phyloP scores from a whole-genome alignment of 2,329 filamentous ascomycete species.

The Nemania serpens region DNA sequence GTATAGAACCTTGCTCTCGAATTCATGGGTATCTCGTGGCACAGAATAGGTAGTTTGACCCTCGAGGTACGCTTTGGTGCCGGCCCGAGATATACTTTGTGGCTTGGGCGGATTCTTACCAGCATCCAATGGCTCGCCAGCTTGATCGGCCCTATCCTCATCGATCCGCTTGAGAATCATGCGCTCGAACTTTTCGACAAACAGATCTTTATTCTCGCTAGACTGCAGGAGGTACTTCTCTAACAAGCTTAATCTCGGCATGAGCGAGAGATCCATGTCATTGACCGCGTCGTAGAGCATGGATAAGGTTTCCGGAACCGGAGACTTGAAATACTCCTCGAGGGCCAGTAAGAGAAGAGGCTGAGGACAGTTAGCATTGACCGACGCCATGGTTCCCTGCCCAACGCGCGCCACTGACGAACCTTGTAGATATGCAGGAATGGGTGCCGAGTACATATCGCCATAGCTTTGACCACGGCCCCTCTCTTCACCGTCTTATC shows the following conservation, averaged over 20 bases:
- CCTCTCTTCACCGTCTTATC: conserved; percentile 92
- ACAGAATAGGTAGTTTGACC: conserved; percentile 72
- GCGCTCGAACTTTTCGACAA: conserved; percentile 95
- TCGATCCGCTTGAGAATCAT: conserved; percentile 85
- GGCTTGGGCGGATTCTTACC: conserved; percentile 53
- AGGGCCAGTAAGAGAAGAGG: conserved; percentile 87
- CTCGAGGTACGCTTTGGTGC: conserved; percentile 66
- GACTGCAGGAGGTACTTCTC: conserved; percentile 87
- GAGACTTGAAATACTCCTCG: conserved; percentile 95
- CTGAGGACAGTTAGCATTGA: conserved; percentile 48
- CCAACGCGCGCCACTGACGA: conserved; percentile 36
- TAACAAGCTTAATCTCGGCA: conserved; percentile 82
- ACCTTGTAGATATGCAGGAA: conserved; percentile 99
- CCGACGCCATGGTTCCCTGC: neutral
- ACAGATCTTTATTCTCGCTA: conserved; percentile 93
- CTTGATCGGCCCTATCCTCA: conserved; percentile 59
- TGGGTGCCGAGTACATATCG: conserved; percentile 95
- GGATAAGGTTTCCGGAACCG: conserved; percentile 83
- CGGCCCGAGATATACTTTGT: conserved; percentile 61
- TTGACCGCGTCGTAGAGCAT: conserved; percentile 93
- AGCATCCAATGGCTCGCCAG: conserved; percentile 51
- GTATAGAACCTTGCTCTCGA: conserved; percentile 93
- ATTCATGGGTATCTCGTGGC: conserved; percentile 95
- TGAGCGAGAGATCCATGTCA: conserved; percentile 91
- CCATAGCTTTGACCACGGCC: conserved; percentile 96